phyloP scores from a whole-genome alignment of 768 basidiomycete species.

The Atractiella rhizophila region DNA sequence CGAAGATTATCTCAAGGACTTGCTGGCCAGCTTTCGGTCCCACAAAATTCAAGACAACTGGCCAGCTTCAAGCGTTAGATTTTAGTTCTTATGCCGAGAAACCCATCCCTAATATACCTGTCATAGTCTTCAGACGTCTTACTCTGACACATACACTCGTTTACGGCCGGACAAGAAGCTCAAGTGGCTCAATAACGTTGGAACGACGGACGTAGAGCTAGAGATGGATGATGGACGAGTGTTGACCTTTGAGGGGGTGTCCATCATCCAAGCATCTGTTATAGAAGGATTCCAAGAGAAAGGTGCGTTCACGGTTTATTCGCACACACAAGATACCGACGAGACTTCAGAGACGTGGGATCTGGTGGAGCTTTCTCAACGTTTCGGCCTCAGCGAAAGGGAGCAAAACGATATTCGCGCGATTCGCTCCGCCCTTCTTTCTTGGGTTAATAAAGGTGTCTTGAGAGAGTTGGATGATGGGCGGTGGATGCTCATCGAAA shows the following conservation, averaged over 20 bases:
- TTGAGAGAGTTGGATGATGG: conserved; percentile 20
- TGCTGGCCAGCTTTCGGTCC: conserved; percentile 81
- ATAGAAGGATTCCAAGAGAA: conserved; percentile 60
- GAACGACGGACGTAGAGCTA: conserved; percentile 53
- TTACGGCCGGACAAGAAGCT: conserved; percentile 63
- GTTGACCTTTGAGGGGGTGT: conserved; percentile 46
- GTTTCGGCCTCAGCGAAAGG: conserved; percentile 41
- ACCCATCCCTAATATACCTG: no score
- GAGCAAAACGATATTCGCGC: no score
- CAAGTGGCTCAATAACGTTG: conserved; percentile 68
- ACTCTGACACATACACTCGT: conserved; percentile 31
- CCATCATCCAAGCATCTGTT: conserved; percentile 70
- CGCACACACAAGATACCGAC: conserved; percentile 23
- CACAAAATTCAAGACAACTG: conserved; percentile 48
- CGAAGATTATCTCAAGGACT: conserved; percentile 70
- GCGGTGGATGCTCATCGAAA: conserved; percentile 16
- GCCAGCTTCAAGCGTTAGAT: conserved; percentile 52
- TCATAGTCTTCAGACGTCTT: neutral
- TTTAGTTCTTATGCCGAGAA: no score
- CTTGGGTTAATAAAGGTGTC: conserved; percentile 63
- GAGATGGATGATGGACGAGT: conserved; percentile 60
- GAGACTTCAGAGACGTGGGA: conserved; percentile 29
- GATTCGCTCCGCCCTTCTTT: conserved; percentile 46
- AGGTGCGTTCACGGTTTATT: conserved; percentile 23
- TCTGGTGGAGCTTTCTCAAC: conserved; percentile 38